Evolutionary conservation across 176 grass and related monocot species (phyloP).

Genomic region (Saccharum officinarum): DNA sequence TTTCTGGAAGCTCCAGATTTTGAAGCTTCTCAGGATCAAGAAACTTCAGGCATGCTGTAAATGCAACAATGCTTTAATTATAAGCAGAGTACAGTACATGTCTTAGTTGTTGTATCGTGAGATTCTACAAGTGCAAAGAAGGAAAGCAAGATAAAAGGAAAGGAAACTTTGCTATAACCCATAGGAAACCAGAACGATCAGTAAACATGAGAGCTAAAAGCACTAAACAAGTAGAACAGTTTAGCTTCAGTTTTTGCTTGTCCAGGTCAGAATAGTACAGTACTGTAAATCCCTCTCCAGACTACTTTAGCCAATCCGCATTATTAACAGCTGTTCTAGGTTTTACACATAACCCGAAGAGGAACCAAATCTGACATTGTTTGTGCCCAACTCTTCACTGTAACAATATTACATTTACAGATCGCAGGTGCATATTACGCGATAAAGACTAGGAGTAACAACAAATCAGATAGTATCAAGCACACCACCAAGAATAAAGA

Average conservation of each 20-base stretch:
- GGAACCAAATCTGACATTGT: neutral
- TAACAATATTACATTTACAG: neutral
- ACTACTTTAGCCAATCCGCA: neutral
- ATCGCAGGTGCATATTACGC: neutral
- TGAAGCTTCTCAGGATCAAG: conserved; percentile 55
- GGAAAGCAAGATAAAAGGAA: neutral
- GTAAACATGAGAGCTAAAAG: conserved; percentile 7
- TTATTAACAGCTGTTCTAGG: neutral
- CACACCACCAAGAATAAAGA: neutral
- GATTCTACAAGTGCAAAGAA: neutral
- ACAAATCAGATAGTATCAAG: neutral
- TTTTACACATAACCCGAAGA: neutral
- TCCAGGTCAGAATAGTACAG: neutral
- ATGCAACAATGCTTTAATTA: conserved; percentile 32
- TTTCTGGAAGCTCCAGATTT: conserved; percentile 59
- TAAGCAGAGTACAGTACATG: conserved; percentile 23
- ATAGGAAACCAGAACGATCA: neutral
- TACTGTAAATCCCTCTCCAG: neutral
- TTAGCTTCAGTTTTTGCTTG: neutral
- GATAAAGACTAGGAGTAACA: neutral
- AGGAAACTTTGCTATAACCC: neutral
- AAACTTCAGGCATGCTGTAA: conserved; percentile 79
- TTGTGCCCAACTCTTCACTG: neutral
- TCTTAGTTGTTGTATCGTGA: neutral
- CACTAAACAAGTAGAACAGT: conserved; percentile 11